These are phyloP conservation scores for Pyricularia grisea DNA, from an alignment of 2,329 filamentous ascomycete species.

Conservation along the genomic window DNA sequence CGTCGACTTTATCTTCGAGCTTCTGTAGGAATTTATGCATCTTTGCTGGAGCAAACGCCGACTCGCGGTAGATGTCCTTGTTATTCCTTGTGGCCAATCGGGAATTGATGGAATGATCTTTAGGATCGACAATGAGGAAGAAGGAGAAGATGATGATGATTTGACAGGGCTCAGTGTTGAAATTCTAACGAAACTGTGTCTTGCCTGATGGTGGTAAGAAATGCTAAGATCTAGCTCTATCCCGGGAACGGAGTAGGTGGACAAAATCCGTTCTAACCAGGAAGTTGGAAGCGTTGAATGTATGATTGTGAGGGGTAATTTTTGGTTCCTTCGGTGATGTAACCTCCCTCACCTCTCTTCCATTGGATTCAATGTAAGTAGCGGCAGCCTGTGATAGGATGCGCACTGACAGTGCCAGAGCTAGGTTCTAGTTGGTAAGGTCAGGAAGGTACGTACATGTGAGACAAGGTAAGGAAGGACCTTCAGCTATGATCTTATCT, in stretches of 20 bases:
- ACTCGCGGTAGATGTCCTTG: not conserved
- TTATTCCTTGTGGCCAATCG: not conserved
- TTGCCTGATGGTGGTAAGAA: not conserved
- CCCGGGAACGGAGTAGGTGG: not conserved
- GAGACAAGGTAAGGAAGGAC: not conserved
- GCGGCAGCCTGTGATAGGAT: not conserved
- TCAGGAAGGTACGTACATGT: not conserved
- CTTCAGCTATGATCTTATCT: not conserved
- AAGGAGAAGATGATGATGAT: not conserved
- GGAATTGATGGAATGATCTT: not conserved
- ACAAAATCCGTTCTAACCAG: not conserved
- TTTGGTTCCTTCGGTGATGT: not conserved
- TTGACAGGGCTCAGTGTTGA: not conserved
- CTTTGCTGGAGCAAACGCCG: not conserved
- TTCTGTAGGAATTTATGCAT: slow-evolving; percentile 34
- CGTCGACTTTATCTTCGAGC: slow-evolving; percentile 31
- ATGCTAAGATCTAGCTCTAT: not conserved
- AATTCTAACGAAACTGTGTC: not conserved
- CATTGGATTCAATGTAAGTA: too few species aligned
- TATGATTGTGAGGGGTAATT: not conserved
- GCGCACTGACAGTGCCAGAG: not conserved
- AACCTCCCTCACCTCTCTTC: not conserved
- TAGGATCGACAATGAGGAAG: not conserved
- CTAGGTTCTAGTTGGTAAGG: not conserved
- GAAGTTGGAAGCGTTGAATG: not conserved